Conservation (phyloP, 768 basidiomycete species). For the Suillus americanus region DNA sequence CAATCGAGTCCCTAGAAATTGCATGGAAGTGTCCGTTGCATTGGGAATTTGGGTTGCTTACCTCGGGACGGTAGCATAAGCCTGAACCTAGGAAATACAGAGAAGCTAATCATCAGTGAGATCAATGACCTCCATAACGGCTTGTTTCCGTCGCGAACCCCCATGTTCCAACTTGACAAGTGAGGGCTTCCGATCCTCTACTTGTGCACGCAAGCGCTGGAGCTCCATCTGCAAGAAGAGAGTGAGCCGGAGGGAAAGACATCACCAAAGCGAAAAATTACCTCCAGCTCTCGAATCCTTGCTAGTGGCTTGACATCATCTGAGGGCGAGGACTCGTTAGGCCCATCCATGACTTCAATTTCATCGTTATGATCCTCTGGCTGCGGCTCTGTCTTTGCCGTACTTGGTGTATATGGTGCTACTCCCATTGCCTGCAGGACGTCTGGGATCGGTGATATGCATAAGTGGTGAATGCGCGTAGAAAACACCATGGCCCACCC, state of each 20-base stretch:
- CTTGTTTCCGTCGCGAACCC: not conserved
- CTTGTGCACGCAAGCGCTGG: constrained; percentile 19
- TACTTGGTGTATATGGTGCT: constrained; percentile 11
- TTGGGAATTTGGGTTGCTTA: not conserved
- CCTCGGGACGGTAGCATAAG: not conserved
- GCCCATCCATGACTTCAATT: not conserved
- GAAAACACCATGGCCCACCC: constrained; percentile 6
- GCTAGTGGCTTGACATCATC: not conserved
- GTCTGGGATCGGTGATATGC: constrained; percentile 6
- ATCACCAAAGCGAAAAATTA: not conserved
- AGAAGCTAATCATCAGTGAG: not conserved
- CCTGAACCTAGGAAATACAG: not conserved
- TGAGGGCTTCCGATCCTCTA: constrained; percentile 17
- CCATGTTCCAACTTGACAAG: constrained; percentile 16
- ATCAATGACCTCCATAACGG: not conserved
- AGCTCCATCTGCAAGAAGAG: constrained; percentile 14
- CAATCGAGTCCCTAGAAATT: not conserved
- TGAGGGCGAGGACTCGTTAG: not conserved
- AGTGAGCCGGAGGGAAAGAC: not conserved
- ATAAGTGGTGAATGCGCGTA: not conserved
- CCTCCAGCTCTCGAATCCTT: not conserved
- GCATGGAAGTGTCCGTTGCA: not conserved
- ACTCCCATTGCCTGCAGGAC: constrained; percentile 22
- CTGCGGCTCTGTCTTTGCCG: not conserved
- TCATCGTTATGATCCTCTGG: not conserved